Percentiles rank a stretch among this genome's conserved stretches.
phyloP scores from a whole-genome alignment of 2,329 filamentous ascomycete species.

The Nemania serpens region DNA sequence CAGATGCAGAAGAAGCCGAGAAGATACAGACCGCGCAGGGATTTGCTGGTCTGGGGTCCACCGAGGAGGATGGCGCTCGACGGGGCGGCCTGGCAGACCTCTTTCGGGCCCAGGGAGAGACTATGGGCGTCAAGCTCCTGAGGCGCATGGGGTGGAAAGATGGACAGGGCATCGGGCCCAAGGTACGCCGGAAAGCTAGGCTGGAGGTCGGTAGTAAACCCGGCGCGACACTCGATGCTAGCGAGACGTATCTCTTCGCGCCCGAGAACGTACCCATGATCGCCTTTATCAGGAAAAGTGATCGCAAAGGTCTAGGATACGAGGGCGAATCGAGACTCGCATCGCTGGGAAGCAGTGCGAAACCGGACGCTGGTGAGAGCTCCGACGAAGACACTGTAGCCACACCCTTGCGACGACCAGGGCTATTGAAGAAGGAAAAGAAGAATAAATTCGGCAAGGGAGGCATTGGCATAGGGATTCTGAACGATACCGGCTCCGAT shows the following conservation, averaged over 20 bases:
- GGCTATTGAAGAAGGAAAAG: constrained; percentile 53
- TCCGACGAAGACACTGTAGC: constrained; percentile 55
- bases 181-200: constrained; percentile 74
- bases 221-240: constrained; percentile 44
- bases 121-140: constrained; percentile 82
- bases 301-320: constrained; percentile 73
- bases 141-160: constrained; percentile 96
- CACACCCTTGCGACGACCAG: constrained; percentile 38
- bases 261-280: constrained; percentile 79
- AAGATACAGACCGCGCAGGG: constrained; percentile 72
- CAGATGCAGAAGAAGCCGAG: constrained; percentile 79
- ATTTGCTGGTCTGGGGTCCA: constrained; percentile 77
- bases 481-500: constrained; percentile 93
- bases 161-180: constrained; percentile 90
- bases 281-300: constrained; percentile 65
- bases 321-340: constrained; percentile 61
- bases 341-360: constrained; percentile 38
- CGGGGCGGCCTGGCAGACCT: constrained; percentile 68
- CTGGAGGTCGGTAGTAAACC: constrained; percentile 56
- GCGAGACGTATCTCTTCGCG: constrained; percentile 75
- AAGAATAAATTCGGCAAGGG: constrained; percentile 54
- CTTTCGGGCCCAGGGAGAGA: constrained; percentile 74
- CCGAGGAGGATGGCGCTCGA: constrained; percentile 57
- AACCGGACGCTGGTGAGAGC: constrained; percentile 40
- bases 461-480: constrained; percentile 82